Conservation (phyloP, 441 rosid species). For the Gossypium davidsonii region DNA sequence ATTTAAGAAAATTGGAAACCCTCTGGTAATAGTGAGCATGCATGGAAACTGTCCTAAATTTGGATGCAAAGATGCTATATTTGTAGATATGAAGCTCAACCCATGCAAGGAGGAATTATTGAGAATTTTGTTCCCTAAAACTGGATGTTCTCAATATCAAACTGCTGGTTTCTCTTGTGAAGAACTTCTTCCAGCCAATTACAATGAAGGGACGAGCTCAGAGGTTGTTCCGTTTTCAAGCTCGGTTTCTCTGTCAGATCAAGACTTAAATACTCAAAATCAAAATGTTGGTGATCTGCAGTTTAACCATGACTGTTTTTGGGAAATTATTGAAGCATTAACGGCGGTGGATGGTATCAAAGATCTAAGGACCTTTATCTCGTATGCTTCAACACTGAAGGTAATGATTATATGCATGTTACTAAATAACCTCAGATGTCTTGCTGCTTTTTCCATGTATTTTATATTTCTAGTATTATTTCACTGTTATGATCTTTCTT, state of each 20-base stretch:
- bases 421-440: neutral
- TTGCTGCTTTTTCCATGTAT: too few relatives aligned
- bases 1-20: constrained; percentile 20
- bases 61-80: constrained; percentile 20
- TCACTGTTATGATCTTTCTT: neutral
- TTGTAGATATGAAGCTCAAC: constrained; percentile 27
- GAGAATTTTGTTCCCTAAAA: constrained; percentile 22
- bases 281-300: neutral
- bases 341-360: neutral
- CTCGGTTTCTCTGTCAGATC: neutral
- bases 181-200: neutral
- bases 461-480: too few relatives aligned
- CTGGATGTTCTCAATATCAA: neutral
- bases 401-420: constrained; percentile 7
- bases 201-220: neutral
- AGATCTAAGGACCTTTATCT: neutral
- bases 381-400: constrained; percentile 11
- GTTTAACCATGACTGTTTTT: neutral
- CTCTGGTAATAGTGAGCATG: constrained; percentile 22
- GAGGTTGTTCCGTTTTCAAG: neutral
- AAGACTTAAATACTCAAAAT: neutral
- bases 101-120: constrained; percentile 23
- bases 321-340: constrained; percentile 11
- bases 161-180: neutral
- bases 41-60: neutral